Evolutionary conservation across 805 yeast species (phyloP).

Genomic region (Phaffomyces antillensis): DNA sequence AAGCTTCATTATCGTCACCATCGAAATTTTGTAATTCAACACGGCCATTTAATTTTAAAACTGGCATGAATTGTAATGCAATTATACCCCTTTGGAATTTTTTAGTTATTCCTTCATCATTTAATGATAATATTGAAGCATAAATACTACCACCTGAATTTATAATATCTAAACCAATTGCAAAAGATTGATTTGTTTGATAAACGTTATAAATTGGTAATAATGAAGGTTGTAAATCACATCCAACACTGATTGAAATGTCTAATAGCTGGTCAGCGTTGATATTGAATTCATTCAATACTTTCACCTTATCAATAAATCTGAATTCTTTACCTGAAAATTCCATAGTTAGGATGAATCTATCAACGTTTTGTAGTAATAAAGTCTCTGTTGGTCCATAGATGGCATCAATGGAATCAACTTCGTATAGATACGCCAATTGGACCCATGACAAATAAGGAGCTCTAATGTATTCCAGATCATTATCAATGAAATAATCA

Average conservation of each 20-base stretch:
- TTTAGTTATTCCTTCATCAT: constrained; percentile 38
- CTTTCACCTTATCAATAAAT: constrained; percentile 50
- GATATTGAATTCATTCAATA: constrained; percentile 54
- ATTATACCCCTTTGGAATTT: constrained; percentile 63
- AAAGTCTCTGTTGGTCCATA: constrained; percentile 82
- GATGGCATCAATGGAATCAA: constrained; percentile 58
- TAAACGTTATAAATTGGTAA: constrained; percentile 38
- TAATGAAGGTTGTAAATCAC: constrained; percentile 60
- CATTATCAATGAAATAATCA: constrained; percentile 45
- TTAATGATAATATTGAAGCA: constrained; percentile 39
- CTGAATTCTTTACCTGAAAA: constrained; percentile 57
- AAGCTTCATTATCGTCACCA: constrained; percentile 17
- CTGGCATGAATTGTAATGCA: constrained; percentile 65
- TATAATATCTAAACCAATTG: constrained; percentile 32
- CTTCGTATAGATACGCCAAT: constrained; percentile 59
- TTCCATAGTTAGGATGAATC: constrained; percentile 67
- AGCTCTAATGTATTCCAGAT: constrained; percentile 63
- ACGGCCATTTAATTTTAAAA: constrained; percentile 59
- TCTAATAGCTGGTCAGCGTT: constrained; percentile 67
- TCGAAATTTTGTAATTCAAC: constrained; percentile 51
- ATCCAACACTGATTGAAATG: constrained; percentile 71
- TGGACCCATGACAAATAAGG: constrained; percentile 82
- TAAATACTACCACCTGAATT: constrained; percentile 38
- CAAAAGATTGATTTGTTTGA: constrained; percentile 19
- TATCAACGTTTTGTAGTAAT: constrained; percentile 54